Evolutionary conservation across 192 early-diverging fungal genomes (phyloP).

Genomic region (Umbelopsis ramanniana): DNA sequence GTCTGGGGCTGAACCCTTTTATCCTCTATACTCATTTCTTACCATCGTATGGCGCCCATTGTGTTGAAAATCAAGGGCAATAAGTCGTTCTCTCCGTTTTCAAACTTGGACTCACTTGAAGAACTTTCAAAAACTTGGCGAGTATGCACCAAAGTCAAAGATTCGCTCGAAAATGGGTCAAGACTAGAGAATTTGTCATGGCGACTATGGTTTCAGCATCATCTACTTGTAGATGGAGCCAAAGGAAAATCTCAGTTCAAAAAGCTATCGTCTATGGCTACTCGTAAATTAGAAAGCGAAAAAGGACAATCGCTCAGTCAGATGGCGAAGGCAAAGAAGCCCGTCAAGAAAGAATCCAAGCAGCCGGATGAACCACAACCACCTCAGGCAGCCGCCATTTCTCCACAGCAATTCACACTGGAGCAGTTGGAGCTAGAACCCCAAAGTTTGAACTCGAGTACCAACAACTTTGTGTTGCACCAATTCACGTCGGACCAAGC

Average conservation of each 20-base stretch:
- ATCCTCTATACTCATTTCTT: not conserved
- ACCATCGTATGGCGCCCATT: constrained; percentile 60
- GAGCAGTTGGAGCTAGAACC: not conserved
- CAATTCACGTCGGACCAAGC: constrained; percentile 53
- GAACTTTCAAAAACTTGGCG: constrained; percentile 79
- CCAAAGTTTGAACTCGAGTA: constrained; percentile 4
- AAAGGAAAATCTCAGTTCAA: constrained; percentile 42
- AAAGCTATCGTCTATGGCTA: constrained; percentile 59
- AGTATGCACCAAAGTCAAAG: constrained; percentile 83
- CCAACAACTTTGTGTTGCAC: constrained; percentile 40
- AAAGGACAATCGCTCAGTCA: constrained; percentile 22
- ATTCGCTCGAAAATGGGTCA: constrained; percentile 78
- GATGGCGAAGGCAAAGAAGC: constrained; percentile 13
- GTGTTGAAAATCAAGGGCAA: constrained; percentile 73
- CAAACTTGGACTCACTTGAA: constrained; percentile 69
- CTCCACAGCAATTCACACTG: constrained; percentile 6
- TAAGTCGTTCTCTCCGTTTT: constrained; percentile 69
- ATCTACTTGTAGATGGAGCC: constrained; percentile 52
- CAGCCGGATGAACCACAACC: constrained; percentile 3
- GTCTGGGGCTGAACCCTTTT: not conserved
- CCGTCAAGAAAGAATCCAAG: not conserved
- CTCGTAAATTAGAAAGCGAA: constrained; percentile 59
- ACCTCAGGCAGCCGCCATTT: not conserved
- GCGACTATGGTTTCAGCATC: constrained; percentile 83
- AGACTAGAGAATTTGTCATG: constrained; percentile 85